Evolutionary conservation across 768 basidiomycete species (phyloP).

Genomic region (Tephrocybe sp.): DNA sequence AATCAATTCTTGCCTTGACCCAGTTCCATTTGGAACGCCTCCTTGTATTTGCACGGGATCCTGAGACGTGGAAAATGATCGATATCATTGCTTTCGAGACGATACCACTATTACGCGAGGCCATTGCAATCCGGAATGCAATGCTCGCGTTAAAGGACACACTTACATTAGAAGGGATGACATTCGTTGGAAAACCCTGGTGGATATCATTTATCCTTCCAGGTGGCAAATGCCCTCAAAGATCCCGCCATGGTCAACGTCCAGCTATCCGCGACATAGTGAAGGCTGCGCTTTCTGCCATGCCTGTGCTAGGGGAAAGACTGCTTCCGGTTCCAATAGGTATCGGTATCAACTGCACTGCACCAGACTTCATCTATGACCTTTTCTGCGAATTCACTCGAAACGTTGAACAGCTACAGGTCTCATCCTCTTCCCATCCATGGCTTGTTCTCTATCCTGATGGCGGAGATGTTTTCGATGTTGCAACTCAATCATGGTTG

Average conservation of each 20-base stretch:
- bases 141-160: constrained; percentile 37
- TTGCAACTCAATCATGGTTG: constrained; percentile 42
- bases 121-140: constrained; percentile 61
- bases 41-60: constrained; percentile 45
- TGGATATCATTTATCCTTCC: constrained; percentile 74
- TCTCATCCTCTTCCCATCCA: constrained; percentile 24
- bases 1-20: constrained; percentile 49
- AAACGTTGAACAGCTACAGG: constrained; percentile 14
- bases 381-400: constrained; percentile 37
- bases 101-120: constrained; percentile 63
- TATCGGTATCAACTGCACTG: constrained; percentile 77
- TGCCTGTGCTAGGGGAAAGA: constrained; percentile 2
- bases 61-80: constrained; percentile 49
- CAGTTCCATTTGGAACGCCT: constrained; percentile 66
- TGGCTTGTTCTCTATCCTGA: constrained; percentile 76
- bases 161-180: constrained; percentile 5
- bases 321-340: constrained; percentile 40
- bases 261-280: constrained; percentile 40
- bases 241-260: constrained; percentile 15
- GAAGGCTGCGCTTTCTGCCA: constrained; percentile 29
- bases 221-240: constrained; percentile 43
- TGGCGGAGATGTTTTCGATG: constrained; percentile 56
- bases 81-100: constrained; percentile 79
- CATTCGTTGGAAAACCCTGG: constrained; percentile 51
- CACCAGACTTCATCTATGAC: constrained; percentile 35